Conservation (phyloP, 2,329 filamentous ascomycete genomes). For the Aspergillus aculeatinus region DNA sequence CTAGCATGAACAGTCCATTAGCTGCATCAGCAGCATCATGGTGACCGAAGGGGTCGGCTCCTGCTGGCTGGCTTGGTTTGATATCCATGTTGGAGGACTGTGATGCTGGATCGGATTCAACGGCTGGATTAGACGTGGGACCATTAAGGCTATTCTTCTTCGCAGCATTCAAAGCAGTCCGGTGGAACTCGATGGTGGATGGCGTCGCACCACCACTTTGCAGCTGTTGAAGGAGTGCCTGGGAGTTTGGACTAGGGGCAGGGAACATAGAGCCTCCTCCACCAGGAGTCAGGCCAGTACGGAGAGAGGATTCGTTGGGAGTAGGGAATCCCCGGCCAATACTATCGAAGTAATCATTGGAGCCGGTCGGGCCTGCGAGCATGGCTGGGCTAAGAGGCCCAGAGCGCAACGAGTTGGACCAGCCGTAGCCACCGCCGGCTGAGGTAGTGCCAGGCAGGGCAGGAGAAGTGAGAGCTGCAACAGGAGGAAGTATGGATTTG, state of each 20-base stretch:
- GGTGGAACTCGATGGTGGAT: slow-evolving; percentile 88
- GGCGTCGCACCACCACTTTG: slow-evolving; percentile 83
- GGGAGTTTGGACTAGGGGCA: slow-evolving; percentile 80
- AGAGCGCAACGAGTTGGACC: slow-evolving; percentile 83
- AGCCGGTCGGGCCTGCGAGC: slow-evolving; percentile 74
- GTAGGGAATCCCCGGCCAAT: slow-evolving; percentile 85
- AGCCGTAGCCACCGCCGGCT: slow-evolving; percentile 68
- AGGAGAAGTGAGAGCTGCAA: slow-evolving; percentile 87
- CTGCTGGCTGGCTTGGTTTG: slow-evolving; percentile 47
- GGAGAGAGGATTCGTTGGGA: slow-evolving; percentile 90
- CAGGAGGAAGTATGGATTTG: slow-evolving; percentile 77
- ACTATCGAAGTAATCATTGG: slow-evolving; percentile 86
- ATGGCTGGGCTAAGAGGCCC: slow-evolving; percentile 96
- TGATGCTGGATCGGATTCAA: slow-evolving; percentile 39
- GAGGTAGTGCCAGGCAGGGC: slow-evolving; percentile 74
- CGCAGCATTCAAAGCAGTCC: slow-evolving; percentile 80
- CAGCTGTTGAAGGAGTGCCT: slow-evolving; percentile 76
- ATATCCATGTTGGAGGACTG: slow-evolving; percentile 44
- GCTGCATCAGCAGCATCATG: slow-evolving; percentile 92
- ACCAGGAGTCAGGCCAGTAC: slow-evolving; percentile 88
- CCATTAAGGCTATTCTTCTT: slow-evolving; percentile 55
- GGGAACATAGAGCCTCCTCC: slow-evolving; percentile 98
- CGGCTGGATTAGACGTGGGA: slow-evolving; percentile 44
- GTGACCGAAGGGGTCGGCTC: slow-evolving; percentile 71
- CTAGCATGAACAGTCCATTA: slow-evolving; percentile 89